Conservation (phyloP, 192 early-diverging fungal species). For the Pilaira anomala region DNA sequence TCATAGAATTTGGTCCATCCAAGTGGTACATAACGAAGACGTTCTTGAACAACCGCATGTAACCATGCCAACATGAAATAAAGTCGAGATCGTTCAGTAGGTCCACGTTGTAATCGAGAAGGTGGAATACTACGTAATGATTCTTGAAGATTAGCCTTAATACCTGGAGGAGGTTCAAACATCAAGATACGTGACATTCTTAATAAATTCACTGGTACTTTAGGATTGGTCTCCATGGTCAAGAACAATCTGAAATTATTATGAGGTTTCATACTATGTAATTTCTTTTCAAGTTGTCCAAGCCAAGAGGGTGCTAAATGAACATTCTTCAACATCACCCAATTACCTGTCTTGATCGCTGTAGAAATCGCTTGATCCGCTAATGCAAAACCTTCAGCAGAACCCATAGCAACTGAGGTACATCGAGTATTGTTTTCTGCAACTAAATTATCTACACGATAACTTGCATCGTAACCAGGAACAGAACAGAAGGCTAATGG, state of each 20-base stretch:
- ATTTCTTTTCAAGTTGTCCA: conserved; percentile 89
- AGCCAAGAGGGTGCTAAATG: conserved; percentile 95
- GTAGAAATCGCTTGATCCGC: conserved; percentile 88
- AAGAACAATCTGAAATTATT: conserved; percentile 90
- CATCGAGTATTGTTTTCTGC: conserved; percentile 55
- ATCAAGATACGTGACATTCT: conserved; percentile 87
- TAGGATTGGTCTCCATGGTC: conserved; percentile 97
- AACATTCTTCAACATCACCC: conserved; percentile 99
- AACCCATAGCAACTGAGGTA: conserved; percentile 95
- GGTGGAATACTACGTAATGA: conserved; percentile 69
- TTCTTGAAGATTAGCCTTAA: conserved; percentile 89
- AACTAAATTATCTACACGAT: conserved; percentile 90
- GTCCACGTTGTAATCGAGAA: conserved; percentile 56
- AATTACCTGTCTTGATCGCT: conserved; percentile 80
- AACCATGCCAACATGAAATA: conserved; percentile 97
- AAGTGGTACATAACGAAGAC: conserved; percentile 93
- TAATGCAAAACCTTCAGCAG: conserved; percentile 84
- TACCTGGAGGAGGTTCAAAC: conserved; percentile 95
- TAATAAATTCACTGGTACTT: conserved; percentile 89
- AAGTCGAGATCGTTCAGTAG: conserved; percentile 82
- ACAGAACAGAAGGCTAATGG: conserved; percentile 91
- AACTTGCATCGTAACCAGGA: conserved; percentile 94
- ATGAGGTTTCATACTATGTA: conserved; percentile 83
- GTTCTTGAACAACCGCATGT: conserved; percentile 92
- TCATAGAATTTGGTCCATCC: conserved; percentile 98